A percentile compares a stretch with the other conserved stretches of the same genome.
phyloP scores from a whole-genome alignment of 257 asterid genomes.

The Solanum corneliomulleri region DNA sequence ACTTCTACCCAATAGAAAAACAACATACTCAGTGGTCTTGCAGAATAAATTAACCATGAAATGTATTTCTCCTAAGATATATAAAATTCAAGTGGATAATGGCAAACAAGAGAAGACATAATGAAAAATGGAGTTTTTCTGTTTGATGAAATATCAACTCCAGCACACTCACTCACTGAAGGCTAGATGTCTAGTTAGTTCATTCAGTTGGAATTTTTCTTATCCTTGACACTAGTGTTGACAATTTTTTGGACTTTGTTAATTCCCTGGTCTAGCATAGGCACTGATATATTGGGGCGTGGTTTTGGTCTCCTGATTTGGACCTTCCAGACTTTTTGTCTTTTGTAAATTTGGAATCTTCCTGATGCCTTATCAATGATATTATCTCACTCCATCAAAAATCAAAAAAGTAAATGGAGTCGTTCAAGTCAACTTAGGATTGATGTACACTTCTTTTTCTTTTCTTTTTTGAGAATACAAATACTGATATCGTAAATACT shows the following conservation, averaged over 20 bases:
- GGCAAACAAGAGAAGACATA: not conserved
- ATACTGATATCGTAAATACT: not conserved
- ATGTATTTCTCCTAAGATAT: not conserved
- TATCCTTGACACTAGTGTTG: not conserved
- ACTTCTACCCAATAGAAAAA: not conserved
- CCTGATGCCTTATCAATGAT: not conserved
- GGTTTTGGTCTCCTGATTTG: not conserved
- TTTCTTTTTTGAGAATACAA: not conserved
- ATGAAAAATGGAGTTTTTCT: not conserved
- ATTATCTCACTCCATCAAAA: not conserved
- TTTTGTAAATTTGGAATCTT: not conserved
- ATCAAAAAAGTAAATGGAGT: not conserved
- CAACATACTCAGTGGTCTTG: not conserved
- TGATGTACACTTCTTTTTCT: not conserved
- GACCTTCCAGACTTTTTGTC: not conserved
- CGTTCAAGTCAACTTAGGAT: not conserved
- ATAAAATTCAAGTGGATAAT: not conserved
- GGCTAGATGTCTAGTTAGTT: not conserved
- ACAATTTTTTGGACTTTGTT: not conserved
- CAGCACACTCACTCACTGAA: not conserved
- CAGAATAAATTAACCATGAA: not conserved
- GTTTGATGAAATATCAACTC: not conserved
- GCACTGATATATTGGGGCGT: not conserved
- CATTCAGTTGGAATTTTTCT: not conserved
- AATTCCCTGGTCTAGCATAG: not conserved